Percentiles rank a stretch among this genome's conserved stretches.
phyloP scores from a whole-genome alignment of 257 asterid species.

The Prunella vulgaris region DNA sequence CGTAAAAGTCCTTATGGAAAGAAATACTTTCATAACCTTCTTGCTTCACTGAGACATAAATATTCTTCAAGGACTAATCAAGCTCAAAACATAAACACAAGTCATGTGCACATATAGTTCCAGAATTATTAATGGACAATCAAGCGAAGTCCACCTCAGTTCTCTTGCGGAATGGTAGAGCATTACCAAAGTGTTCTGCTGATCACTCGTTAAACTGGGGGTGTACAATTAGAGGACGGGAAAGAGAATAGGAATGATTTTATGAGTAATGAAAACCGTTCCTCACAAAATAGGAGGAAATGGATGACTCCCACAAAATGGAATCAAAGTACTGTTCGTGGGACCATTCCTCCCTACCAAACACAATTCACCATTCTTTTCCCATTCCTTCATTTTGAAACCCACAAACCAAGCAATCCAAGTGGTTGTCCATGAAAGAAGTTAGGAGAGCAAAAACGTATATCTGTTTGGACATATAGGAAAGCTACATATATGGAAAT shows the following conservation, averaged over 20 bases:
- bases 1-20: background rate
- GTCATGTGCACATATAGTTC: background rate
- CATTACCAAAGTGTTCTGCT: constrained; percentile 9
- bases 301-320: background rate
- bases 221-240: background rate
- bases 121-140: background rate
- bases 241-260: background rate
- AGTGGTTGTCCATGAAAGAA: too few relatives aligned
- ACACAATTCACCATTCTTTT: background rate
- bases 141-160: background rate
- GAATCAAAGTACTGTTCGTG: background rate
- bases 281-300: background rate
- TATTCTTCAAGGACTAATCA: background rate
- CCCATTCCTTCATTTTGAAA: too few relatives aligned
- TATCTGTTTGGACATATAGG: background rate
- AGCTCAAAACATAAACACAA: background rate
- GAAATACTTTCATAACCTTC: background rate
- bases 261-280: background rate
- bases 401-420: too few relatives aligned
- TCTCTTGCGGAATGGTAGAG: background rate
- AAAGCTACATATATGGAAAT: background rate
- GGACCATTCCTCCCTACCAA: background rate
- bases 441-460: background rate
- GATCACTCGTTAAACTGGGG: background rate
- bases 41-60: constrained; percentile 4